Base-by-base conservation (phyloP, 2,329 filamentous ascomycete genomes). In the Colletotrichum somersetense region DNA sequence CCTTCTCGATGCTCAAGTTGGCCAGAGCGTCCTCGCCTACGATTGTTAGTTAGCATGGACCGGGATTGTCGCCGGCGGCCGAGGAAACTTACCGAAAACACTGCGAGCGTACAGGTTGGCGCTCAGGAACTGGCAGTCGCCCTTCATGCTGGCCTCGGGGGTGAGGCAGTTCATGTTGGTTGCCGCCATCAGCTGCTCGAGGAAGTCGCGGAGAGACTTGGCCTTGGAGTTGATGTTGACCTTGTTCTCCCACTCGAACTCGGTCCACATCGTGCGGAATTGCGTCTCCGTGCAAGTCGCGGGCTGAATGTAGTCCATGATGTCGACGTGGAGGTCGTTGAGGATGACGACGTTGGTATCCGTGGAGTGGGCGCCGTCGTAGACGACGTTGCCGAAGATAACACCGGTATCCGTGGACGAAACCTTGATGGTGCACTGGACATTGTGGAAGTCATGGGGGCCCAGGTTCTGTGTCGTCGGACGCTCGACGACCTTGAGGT, bases 171-270 rank as follows among this genome's bases (percentile, higher is more conserved):
- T 96, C 96, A 99, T 99, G 83, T 99, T 98, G 66, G 96, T 99
- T 81, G 93, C 96, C 73, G 95, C 94, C 96, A 98, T 98, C 73
- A 99, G 86, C 81, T 97, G 92, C 77, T 94, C 92, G 75, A 99
- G 85, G 89, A 99, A 99, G 26, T 97, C 94, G 62, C 96, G 91
- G 73, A 99, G 87, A 38, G 90, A 92, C 86, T 96, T 97, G 76
- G 94, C 94, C 87, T 98, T 98, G 75, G 94, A 97, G 84, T 98
- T 98, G 85, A 99, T 98, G 85, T 99, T 99, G 83, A 99, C 96
- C 89, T 99, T 99, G 86, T 99, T 99, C 87, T 99, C 96, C 96
- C 96, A 99, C 81, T 99, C 96, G 76, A 99, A 99, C 81, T 99
- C 96, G 48, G 96, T 99, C 96, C 96, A 99, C 96, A 99, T 99